phyloP scores from a whole-genome alignment of 2,329 filamentous ascomycete species.

The Alternaria metachromatica region DNA sequence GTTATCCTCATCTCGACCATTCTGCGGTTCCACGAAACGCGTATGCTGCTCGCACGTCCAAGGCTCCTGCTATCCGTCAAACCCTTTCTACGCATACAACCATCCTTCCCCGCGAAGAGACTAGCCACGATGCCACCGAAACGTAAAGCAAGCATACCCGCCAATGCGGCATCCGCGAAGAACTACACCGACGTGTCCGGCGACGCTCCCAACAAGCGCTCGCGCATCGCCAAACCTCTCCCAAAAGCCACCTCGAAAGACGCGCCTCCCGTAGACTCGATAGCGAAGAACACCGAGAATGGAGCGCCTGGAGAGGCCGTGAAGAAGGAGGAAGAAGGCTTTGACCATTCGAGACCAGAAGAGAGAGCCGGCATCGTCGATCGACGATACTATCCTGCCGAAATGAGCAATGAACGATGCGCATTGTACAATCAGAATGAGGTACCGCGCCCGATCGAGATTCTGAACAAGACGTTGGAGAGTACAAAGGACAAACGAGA shows the following conservation, averaged over 20 bases:
- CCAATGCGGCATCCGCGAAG: slow-evolving; percentile 36
- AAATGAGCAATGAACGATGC: slow-evolving; percentile 84
- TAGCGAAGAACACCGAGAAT: slow-evolving; percentile 24
- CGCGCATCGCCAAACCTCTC: slow-evolving; percentile 37
- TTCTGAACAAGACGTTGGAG: slow-evolving; percentile 65
- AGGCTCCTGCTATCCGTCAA: neutral
- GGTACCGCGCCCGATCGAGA: slow-evolving; percentile 75
- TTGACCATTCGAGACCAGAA: slow-evolving; percentile 49
- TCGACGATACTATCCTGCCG: slow-evolving; percentile 77
- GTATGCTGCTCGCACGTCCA: neutral
- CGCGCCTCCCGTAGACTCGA: slow-evolving; percentile 6
- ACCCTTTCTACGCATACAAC: neutral
- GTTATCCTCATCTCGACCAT: neutral
- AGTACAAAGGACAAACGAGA: slow-evolving; percentile 65
- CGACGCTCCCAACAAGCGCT: slow-evolving; percentile 47
- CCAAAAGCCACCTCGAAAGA: slow-evolving; percentile 33
- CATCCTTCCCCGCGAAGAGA: neutral
- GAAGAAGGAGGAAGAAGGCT: slow-evolving; percentile 16
- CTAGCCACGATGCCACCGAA: slow-evolving; percentile 27
- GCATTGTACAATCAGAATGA: slow-evolving; percentile 73
- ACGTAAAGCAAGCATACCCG: slow-evolving; percentile 36
- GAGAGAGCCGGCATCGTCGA: slow-evolving; percentile 52
- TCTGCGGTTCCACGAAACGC: neutral
- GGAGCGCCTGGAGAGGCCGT: slow-evolving; percentile 22
- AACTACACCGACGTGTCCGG: slow-evolving; percentile 46